Base-by-base conservation (phyloP, 1,139 yeast species). In the Wickerhamomyces sp. region DNA sequence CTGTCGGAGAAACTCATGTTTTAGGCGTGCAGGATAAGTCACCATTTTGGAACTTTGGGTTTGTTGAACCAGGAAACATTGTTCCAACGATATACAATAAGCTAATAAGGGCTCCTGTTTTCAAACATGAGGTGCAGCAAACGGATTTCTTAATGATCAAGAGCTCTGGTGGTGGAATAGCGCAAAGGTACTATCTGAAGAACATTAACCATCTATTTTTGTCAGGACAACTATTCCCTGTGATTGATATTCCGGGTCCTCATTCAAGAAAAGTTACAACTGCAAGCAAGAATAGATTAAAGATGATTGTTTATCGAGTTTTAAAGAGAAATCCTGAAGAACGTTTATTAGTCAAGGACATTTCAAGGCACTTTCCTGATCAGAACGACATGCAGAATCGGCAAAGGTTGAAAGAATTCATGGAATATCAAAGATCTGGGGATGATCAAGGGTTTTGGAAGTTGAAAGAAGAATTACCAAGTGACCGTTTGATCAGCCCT, bases 31-130 rank as follows among this genome's bases (percentile, higher is more conserved):
- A 89, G 56, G 99, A 94, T 61, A 74, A 95, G 52, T 86, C 96
- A 12, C 97, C 99, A 12, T 94, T 92, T 58, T 94, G 98, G 98
- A 92, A 90, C 59, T 94, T 89, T 67, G 99, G 99, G 2, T 86
- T 85, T 63, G 97, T 94, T 13, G 96, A 89, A 37, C 87, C 90
- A 3, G 99, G 98, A 4, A 88, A 84, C 52, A 78, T 88, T 44
- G 97, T 90, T 2, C 97, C 97, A 1, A 86, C 98, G 0, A 65
- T 92, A 39, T 94, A 94, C 64, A 94, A 92, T 59, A 85, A 89
- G 51, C 81, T 94, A 84, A 64, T 84, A 7, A 70, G 98, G 46
- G 97, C 99, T 0, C 98, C 99, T 0, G 76, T 92, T 4, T 92
- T 88, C 66, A 81, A 81, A 55, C 98, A 94, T 56, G 95, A 88